Evolutionary conservation across 2,329 filamentous ascomycete genomes (phyloP), one percentile per base, ranked within the genome.

Genomic region (Cladosporium sp.): DNA sequence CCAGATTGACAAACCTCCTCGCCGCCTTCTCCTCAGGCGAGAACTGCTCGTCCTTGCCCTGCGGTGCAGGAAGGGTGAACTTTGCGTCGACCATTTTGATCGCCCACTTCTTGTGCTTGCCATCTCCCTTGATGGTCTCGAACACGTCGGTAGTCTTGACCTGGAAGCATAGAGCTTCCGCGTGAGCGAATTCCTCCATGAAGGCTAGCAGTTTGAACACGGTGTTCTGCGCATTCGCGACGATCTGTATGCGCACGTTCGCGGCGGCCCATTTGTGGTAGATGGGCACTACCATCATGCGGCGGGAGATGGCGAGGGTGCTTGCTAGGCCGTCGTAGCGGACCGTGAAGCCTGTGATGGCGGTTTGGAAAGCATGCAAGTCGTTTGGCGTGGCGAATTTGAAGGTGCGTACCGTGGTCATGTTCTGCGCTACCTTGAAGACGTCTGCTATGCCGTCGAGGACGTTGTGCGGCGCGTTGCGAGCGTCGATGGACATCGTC

Each of bases 211-310:
- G 81, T 76, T 96, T 92, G 26, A 91, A 79, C 15, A 90, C 86
- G 73, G 88, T 91, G 68, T 93, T 91, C 70, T 90, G 89, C 30
- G 67, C 8, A 34, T 64, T 70, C 88, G 84, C 41, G 10, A 97
- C 87, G 44, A 97, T 84, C 76, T 97, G 93, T 8, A 97, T 83
- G 41, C 93, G 88, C 10, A 92, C 92, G 44, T 85, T 85, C n/a
- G 85, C 87, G 2, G 93, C 91, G 75, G 96, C 92, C 92, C 92
- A 96, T 78, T 95, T 95, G 80, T 97, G 96, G 81, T 96, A 91
- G 70, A 97, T 94, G 0, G 92, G 92, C 18, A 96, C 92, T 14
- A 97, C 92, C 90, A 93, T 95, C 58, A 74, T 70, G 10, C 76
- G 71, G 8, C 93, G 88, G 1, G 93, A 89, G 70, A 97, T 96